phyloP scores from a whole-genome alignment of 805 yeast genomes.

The Ogataea pilisensis region DNA sequence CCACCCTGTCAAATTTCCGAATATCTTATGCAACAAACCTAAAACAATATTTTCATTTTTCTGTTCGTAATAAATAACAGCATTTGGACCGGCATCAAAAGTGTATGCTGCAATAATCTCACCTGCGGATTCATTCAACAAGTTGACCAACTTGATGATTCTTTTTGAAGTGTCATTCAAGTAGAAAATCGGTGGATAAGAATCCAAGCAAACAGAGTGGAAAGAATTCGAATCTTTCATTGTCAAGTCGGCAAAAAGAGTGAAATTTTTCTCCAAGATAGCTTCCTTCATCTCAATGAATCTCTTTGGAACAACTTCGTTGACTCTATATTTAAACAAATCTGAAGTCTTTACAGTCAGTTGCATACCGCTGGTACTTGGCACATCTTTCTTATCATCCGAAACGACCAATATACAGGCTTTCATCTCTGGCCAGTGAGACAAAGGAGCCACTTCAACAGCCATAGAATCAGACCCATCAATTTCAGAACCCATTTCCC shows the following conservation, averaged over 20 bases:
- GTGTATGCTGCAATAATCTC: constrained; percentile 89
- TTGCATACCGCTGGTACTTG: constrained; percentile 97
- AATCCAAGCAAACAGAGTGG: constrained; percentile 97
- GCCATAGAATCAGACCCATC: constrained; percentile 96
- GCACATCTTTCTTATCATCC: constrained; percentile 90
- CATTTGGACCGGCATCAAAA: constrained; percentile 99
- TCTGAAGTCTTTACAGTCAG: constrained; percentile 86
- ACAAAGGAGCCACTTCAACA: constrained; percentile 78
- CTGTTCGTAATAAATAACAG: constrained; percentile 84
- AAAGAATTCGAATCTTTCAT: constrained; percentile 97
- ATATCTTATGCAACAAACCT: constrained; percentile 60
- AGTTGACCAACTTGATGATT: constrained; percentile 73
- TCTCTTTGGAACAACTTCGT: constrained; percentile 80
- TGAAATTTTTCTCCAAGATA: constrained; percentile 70
- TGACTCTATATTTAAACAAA: constrained; percentile 74
- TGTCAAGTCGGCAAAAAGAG: constrained; percentile 80
- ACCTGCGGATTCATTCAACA: constrained; percentile 65
- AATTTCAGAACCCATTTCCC: constrained; percentile 85
- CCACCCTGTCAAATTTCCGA: constrained; percentile 70
- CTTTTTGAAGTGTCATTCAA: constrained; percentile 86
- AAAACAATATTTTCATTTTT: constrained; percentile 71
- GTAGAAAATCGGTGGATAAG: constrained; percentile 93
- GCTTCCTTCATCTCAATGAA: constrained; percentile 78
- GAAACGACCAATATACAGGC: constrained; percentile 92
- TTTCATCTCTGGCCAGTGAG: constrained; percentile 89